Evolutionary conservation across 257 asterid genomes (phyloP).

Genomic region (Jacaranda mimosifolia): DNA sequence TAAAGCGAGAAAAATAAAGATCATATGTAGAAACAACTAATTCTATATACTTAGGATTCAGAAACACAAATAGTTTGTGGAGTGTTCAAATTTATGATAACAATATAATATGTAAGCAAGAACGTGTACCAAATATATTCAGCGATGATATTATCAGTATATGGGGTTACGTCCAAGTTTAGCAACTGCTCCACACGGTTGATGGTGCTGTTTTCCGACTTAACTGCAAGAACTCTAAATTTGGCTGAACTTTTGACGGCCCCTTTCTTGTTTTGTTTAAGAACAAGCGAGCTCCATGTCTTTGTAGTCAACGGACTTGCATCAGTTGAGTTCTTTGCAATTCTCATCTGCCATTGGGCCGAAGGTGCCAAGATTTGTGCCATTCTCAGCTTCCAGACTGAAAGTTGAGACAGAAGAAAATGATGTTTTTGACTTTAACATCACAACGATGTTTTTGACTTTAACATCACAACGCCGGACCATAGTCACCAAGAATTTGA

Average conservation of each 20-base stretch:
- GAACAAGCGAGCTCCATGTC: constrained; percentile 75
- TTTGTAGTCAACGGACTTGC: constrained; percentile 67
- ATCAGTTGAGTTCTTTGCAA: constrained; percentile 61
- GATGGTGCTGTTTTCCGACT: constrained; percentile 67
- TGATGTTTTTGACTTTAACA: neutral
- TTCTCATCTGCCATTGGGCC: constrained; percentile 94
- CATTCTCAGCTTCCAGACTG: constrained; percentile 62
- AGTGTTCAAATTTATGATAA: neutral
- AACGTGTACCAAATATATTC: constrained; percentile 84
- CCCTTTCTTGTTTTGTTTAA: constrained; percentile 74
- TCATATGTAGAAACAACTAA: neutral
- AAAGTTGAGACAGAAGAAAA: constrained; percentile 20
- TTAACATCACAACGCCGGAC: neutral
- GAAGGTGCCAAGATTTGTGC: constrained; percentile 97
- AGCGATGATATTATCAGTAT: constrained; percentile 88
- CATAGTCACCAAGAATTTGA: neutral
- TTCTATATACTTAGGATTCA: neutral
- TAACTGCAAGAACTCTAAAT: constrained; percentile 70
- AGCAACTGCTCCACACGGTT: constrained; percentile 91
- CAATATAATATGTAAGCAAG: neutral
- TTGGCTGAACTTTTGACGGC: constrained; percentile 62
- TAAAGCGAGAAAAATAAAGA: constrained; percentile 10
- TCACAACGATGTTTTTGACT: neutral
- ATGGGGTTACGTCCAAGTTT: constrained; percentile 83
- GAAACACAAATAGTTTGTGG: neutral